Base-by-base conservation (phyloP, 225 moss, liverwort and hornwort species). In the Thuidium tamariscinum region DNA sequence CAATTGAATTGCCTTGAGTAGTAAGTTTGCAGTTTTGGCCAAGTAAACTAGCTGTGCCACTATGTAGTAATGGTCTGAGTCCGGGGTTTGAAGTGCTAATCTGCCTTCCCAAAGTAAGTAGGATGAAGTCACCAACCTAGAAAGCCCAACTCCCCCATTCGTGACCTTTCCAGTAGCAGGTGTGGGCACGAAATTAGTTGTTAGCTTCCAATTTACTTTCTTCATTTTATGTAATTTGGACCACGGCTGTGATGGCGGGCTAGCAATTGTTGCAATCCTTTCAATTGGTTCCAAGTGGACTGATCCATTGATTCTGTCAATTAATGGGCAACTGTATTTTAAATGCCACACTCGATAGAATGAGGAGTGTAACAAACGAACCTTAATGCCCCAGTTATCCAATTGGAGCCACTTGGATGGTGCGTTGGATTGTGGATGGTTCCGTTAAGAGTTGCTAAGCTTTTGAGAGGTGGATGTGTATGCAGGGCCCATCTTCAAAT, bases 401-500 rank as follows among this genome's bases (percentile, higher is more conserved):
- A 42, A 55, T 70, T 54, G 68, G 41, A 23, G 41, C 70, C 22
- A 30, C 32, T 56, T 56, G 56, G 37, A 41, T 82, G 69, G 21
- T 69, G 21, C 52, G 69, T 82, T 71, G 25, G 27, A 39, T 54
- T 82, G 46, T 78, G 69, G 57, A 74, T 86, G 59, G 26, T 65
- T 63, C 49, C 29, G 37, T 71, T 37, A 9, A 13, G 69, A 27
- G 71, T 85, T 70, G 48, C 85, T 81, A 63, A 90, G 48, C 57
- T 79, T 37, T 37, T 44, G 36, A 74, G 37, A 16, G 44, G 57
- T 80, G 3, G 66, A 70, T 79, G 84, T 74, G 69, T 44, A 57
- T 86, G 85, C 89, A 98, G 98, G 98, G 98, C 22, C 98, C 98
- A 49, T 66, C 95, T 63, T 95, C 98, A 22, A 98, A 98, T 91